A percentile compares a stretch with the other conserved stretches of the same genome.
Conservation (phyloP, 345 rosid species). For the Cardamine chenopodiifolia region DNA sequence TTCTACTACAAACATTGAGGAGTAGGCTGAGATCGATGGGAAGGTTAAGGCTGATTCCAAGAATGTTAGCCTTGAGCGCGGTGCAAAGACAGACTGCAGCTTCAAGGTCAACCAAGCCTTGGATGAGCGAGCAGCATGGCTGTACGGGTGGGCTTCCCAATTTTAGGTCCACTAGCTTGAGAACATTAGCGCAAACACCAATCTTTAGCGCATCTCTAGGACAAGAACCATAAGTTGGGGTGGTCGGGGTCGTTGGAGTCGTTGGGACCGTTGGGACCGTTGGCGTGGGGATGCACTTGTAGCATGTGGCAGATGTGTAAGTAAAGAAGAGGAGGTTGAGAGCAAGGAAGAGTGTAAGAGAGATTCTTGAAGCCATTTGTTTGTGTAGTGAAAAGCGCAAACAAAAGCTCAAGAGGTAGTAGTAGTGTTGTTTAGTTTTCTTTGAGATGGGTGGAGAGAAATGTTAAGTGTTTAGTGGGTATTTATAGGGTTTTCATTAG, state of each 20-base stretch:
- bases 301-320: conserved; percentile 52
- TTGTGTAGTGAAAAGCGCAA: not conserved
- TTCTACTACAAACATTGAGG: conserved; percentile 46
- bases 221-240: conserved; percentile 33
- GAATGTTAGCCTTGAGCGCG: conserved; percentile 43
- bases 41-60: conserved; percentile 52
- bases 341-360: conserved; percentile 55
- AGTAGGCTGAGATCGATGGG: conserved; percentile 49
- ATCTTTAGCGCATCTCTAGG: conserved; percentile 48
- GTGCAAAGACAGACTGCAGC: conserved; percentile 62
- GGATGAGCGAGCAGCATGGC: conserved; percentile 49
- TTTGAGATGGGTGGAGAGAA: conserved; percentile 24
- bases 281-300: conserved; percentile 45
- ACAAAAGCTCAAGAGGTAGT: conserved; percentile 6
- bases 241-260: not conserved
- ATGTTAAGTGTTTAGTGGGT: conserved; percentile 17
- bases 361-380: conserved; percentile 53
- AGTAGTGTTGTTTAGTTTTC: not conserved
- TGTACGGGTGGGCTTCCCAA: conserved; percentile 45
- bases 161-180: conserved; percentile 43
- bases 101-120: conserved; percentile 53
- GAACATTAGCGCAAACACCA: conserved; percentile 45
- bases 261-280: not conserved
- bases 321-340: conserved; percentile 58
- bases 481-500: conserved; percentile 29